A percentile compares a stretch with the other conserved stretches of the same genome.
These are phyloP conservation scores for Podospora conica DNA, from an alignment of 495 filamentous ascomycete genomes.

Conservation along the genomic window DNA sequence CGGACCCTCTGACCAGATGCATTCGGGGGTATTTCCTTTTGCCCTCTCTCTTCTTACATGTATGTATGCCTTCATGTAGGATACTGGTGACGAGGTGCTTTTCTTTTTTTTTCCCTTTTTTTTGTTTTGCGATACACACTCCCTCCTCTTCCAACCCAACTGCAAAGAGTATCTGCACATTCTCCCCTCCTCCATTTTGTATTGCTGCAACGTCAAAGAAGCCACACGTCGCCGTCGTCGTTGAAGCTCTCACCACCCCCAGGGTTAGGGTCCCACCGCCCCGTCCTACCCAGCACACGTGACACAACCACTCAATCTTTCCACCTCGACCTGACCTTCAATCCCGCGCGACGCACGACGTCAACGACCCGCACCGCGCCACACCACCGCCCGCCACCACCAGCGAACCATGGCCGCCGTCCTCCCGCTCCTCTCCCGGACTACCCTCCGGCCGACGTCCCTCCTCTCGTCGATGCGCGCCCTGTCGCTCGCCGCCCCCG, in stretches of 20 bases:
- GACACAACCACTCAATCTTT: background rate
- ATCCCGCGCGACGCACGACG: background rate
- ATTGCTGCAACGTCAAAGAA: background rate
- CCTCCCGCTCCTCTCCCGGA: constrained; percentile 16
- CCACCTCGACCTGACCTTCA: background rate
- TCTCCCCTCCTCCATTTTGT: too few species aligned
- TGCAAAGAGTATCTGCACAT: too few species aligned
- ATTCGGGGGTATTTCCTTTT: too few species aligned
- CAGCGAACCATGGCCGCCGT: constrained; percentile 9
- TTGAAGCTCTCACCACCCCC: background rate
- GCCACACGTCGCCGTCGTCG: background rate
- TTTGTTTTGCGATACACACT: too few species aligned
- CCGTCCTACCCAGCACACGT: too few species aligned
- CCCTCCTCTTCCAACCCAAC: too few species aligned
- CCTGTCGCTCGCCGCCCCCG: constrained; percentile 30
- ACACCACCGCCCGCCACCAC: background rate
- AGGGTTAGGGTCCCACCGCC: background rate
- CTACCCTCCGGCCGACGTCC: constrained; percentile 25
- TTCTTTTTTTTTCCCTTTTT: too few species aligned
- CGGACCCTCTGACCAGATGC: too few species aligned
- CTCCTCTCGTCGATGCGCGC: constrained; percentile 42
- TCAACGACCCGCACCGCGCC: background rate
- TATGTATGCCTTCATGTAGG: too few species aligned
- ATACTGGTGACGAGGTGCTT: too few species aligned
- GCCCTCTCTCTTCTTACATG: too few species aligned